Evolutionary conservation across 192 early-diverging fungal species (phyloP).

Genomic region (Backusella tuberculispora): DNA sequence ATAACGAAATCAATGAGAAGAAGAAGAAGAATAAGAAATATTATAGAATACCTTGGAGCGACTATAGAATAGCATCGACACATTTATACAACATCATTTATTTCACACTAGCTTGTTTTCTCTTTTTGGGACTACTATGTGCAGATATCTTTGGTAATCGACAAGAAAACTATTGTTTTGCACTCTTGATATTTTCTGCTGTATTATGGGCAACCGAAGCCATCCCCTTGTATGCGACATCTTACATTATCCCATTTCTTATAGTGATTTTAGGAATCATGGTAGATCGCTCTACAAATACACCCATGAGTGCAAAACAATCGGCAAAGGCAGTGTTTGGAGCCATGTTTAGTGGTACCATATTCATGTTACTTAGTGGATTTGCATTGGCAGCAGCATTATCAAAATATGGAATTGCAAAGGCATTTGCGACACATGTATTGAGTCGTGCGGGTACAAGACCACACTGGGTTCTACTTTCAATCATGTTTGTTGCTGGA

Average conservation of each 20-base stretch:
- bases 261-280: constrained; percentile 66
- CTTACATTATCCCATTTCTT: constrained; percentile 67
- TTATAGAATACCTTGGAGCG: not conserved
- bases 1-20: not conserved
- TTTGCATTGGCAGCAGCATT: constrained; percentile 74
- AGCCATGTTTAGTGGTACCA: constrained; percentile 74
- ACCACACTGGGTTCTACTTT: constrained; percentile 66
- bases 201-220: constrained; percentile 86
- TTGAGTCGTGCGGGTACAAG: constrained; percentile 68
- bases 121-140: not conserved
- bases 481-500: constrained; percentile 75
- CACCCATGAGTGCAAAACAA: constrained; percentile 52
- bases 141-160: constrained; percentile 63
- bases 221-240: constrained; percentile 71
- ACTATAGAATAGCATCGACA: not conserved
- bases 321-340: constrained; percentile 65
- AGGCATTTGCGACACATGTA: constrained; percentile 60
- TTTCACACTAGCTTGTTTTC: not conserved
- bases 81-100: not conserved
- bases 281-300: constrained; percentile 42
- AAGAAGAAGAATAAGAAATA: not conserved
- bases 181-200: constrained; percentile 79
- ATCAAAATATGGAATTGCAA: constrained; percentile 76
- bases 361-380: constrained; percentile 75
- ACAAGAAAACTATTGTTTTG: constrained; percentile 85